phyloP scores from a whole-genome alignment of 2,329 filamentous ascomycete species.

The Cladophialophora psammophila region DNA sequence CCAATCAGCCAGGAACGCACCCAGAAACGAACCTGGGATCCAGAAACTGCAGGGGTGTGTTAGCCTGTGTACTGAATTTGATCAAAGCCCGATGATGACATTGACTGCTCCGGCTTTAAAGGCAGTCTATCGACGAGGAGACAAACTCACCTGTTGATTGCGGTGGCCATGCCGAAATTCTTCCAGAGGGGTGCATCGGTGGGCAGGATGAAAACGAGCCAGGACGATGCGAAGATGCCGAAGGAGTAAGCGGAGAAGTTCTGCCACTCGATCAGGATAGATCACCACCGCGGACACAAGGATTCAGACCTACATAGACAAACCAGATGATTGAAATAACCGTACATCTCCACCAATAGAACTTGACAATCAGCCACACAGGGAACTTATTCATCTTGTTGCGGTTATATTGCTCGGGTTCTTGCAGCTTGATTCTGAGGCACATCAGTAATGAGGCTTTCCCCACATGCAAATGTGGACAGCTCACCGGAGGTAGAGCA shows the following conservation, averaged over 20 bases:
- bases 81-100: background rate
- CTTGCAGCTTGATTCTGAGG: constrained; percentile 67
- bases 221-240: constrained; percentile 78
- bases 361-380: constrained; percentile 62
- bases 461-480: background rate
- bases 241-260: constrained; percentile 86
- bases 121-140: background rate
- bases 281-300: background rate
- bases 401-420: constrained; percentile 77
- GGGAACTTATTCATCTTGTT: constrained; percentile 72
- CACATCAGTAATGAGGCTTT: background rate
- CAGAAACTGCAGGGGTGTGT: constrained; percentile 68
- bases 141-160: constrained; percentile 67
- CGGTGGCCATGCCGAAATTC: constrained; percentile 84
- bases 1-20: constrained; percentile 78
- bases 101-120: background rate
- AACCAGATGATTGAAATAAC: constrained; percentile 82
- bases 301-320: constrained; percentile 63
- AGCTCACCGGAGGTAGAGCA: constrained; percentile 69
- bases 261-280: background rate
- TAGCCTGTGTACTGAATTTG: background rate
- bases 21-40: constrained; percentile 79
- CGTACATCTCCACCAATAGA: constrained; percentile 75
- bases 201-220: constrained; percentile 67
- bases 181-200: constrained; percentile 71